phyloP scores from a whole-genome alignment of 169 alveolate genomes.

The Amoebophrya sp. region DNA sequence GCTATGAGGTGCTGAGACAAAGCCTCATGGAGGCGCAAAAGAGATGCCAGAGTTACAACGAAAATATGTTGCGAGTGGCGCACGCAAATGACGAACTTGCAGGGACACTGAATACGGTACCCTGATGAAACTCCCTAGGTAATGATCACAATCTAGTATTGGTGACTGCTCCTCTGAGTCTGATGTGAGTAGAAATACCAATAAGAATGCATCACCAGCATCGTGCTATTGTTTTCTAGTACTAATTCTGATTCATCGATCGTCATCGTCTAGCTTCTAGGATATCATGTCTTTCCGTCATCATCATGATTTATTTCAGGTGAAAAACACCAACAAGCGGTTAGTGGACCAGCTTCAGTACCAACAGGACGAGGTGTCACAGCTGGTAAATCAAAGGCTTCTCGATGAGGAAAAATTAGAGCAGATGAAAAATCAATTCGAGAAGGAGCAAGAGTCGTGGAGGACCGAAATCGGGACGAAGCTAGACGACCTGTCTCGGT shows the following conservation, averaged over 20 bases:
- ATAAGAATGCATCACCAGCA: too few relatives aligned
- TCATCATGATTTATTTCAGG: not conserved
- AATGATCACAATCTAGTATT: too few relatives aligned
- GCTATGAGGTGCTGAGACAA: not conserved
- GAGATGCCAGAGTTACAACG: not conserved
- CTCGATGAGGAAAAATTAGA: not conserved
- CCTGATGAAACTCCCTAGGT: not conserved
- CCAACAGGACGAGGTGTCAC: not conserved
- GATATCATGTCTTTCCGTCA: too few relatives aligned
- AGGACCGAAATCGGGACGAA: not conserved
- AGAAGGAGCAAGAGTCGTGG: not conserved
- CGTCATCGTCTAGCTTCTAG: too few relatives aligned
- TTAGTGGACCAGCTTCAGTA: constrained; percentile 1
- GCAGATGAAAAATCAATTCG: not conserved
- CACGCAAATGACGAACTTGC: constrained; percentile 15
- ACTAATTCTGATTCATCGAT: too few relatives aligned
- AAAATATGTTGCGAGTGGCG: not conserved
- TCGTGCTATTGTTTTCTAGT: too few relatives aligned
- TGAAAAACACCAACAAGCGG: constrained; percentile 7
- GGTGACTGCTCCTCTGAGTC: too few relatives aligned
- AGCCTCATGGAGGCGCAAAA: not conserved
- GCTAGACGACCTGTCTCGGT: not conserved
- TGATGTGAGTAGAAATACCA: too few relatives aligned
- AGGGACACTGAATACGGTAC: not conserved
- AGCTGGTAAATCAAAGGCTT: not conserved